Conservation (phyloP, 23 red algal genomes). For the Chondrus crispus region DNA sequence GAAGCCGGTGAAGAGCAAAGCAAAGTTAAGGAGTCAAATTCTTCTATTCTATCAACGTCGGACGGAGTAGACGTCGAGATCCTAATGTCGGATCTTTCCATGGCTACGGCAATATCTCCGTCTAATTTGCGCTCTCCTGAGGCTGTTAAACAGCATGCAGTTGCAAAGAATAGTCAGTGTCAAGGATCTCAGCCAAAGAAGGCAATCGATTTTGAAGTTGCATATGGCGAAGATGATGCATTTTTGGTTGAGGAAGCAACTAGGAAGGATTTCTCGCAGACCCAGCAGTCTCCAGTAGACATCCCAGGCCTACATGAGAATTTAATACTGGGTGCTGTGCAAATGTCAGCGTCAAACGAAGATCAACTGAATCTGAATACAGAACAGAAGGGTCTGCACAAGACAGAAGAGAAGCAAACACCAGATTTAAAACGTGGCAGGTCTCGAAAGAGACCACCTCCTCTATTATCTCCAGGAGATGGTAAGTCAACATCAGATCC, state of each 20-base stretch:
- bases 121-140: too few relatives aligned
- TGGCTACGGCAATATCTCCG: too few relatives aligned
- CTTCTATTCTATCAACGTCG: too few relatives aligned
- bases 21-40: too few relatives aligned
- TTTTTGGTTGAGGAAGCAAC: neutral
- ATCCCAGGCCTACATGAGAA: neutral
- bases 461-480: slow-evolving; percentile 7
- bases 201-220: neutral
- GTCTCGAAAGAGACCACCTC: slow-evolving; percentile 28
- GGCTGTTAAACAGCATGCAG: too few relatives aligned
- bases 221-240: neutral
- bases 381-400: neutral
- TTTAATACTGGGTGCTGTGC: neutral
- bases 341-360: neutral
- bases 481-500: slow-evolving; percentile 6
- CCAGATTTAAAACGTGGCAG: too few relatives aligned
- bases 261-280: neutral
- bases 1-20: too few relatives aligned
- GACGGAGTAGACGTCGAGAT: too few relatives aligned
- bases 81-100: too few relatives aligned
- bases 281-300: too few relatives aligned
- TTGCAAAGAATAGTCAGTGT: too few relatives aligned
- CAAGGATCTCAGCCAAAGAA: neutral
- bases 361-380: neutral
- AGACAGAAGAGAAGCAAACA: too few relatives aligned